Percentiles rank a stretch among this genome's conserved stretches.
These are phyloP conservation scores for Pseudogymnoascus sp. DNA, from an alignment of 2,329 filamentous ascomycete genomes.

Conservation along the genomic window DNA sequence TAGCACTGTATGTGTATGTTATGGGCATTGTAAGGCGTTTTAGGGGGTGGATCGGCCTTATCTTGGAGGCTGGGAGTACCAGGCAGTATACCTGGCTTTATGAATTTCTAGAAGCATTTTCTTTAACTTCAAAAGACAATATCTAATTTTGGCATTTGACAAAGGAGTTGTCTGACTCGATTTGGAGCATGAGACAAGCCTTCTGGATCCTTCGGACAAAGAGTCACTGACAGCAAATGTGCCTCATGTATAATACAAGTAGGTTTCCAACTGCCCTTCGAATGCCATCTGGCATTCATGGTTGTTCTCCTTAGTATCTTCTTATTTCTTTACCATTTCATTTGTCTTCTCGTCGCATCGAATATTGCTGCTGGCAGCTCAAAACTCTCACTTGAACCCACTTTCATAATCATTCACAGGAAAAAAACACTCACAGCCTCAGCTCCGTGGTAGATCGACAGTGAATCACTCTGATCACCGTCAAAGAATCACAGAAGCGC, in stretches of 20 bases:
- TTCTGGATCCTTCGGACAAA: not conserved
- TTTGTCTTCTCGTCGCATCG: not conserved
- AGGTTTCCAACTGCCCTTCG: not conserved
- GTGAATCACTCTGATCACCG: not conserved
- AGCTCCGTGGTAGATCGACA: not conserved
- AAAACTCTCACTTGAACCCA: not conserved
- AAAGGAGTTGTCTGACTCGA: conserved; percentile 8
- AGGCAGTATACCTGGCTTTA: not conserved
- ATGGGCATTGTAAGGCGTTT: conserved; percentile 10
- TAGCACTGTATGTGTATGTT: conserved; percentile 8
- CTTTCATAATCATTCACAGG: not conserved
- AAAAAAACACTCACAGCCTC: not conserved
- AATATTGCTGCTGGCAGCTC: not conserved
- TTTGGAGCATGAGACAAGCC: not conserved
- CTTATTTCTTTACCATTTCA: not conserved
- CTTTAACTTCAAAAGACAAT: conserved; percentile 3
- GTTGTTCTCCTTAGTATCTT: not conserved
- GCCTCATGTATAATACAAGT: not conserved
- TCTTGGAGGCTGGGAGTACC: conserved; percentile 3
- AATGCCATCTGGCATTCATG: not conserved
- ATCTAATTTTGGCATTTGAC: conserved; percentile 4
- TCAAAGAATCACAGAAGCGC: not conserved
- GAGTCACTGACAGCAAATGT: not conserved
- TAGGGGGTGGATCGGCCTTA: not conserved
- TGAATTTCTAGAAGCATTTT: conserved; percentile 5